phyloP scores from a whole-genome alignment of 2,329 filamentous ascomycete species.

The Clarireedia sp. region DNA sequence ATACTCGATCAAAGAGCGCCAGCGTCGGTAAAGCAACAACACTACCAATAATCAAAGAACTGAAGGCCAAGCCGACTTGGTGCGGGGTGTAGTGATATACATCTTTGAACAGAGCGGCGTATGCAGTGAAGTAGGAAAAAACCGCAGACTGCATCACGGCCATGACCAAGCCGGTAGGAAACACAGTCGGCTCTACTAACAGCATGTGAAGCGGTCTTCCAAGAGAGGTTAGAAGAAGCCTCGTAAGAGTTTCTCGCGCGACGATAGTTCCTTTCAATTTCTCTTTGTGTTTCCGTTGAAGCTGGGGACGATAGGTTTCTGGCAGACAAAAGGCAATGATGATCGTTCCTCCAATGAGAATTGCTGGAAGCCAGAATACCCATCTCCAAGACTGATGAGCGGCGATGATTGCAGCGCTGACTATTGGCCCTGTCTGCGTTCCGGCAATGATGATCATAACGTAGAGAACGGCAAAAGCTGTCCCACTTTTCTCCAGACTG shows the following conservation, averaged over 20 bases:
- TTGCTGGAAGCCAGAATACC: conserved; percentile 10
- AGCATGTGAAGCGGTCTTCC: conserved; percentile 14
- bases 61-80: conserved; percentile 11
- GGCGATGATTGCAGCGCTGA: conserved; percentile 5
- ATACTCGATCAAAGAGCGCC: not conserved
- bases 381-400: conserved; percentile 9
- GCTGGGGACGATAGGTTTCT: conserved; percentile 11
- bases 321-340: conserved; percentile 8
- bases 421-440: conserved; percentile 9
- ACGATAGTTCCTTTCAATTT: not conserved
- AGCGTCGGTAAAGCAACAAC: conserved; percentile 2
- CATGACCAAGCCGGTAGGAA: conserved; percentile 7
- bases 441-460: conserved; percentile 6
- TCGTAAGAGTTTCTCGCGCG: not conserved
- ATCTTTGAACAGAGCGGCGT: conserved; percentile 10
- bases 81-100: conserved; percentile 9
- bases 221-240: conserved; percentile 5
- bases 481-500: conserved; percentile 10
- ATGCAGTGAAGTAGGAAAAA: conserved; percentile 10
- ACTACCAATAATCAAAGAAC: conserved; percentile 5
- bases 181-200: conserved; percentile 10
- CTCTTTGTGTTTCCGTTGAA: conserved; percentile 1
- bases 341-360: conserved; percentile 4
- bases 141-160: conserved; percentile 12
- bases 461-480: conserved; percentile 8